Evolutionary conservation across 768 basidiomycete species (phyloP).

Genomic region (Psilocybe tampanensis): DNA sequence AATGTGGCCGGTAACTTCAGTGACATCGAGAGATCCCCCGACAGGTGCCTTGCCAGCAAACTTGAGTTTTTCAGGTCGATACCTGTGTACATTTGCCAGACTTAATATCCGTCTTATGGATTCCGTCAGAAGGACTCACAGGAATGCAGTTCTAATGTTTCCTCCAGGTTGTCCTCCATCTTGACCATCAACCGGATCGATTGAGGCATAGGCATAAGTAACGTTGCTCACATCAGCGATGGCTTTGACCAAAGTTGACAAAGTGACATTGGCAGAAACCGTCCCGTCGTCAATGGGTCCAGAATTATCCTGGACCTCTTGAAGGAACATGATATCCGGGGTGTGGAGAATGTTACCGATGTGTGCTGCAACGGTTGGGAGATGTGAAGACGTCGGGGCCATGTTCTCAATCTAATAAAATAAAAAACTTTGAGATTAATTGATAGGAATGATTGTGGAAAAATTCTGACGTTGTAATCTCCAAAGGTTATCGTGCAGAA

Average conservation of each 20-base stretch:
- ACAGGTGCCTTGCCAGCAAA: conserved; percentile 46
- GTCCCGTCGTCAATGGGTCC: conserved; percentile 55
- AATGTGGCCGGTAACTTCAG: conserved; percentile 33
- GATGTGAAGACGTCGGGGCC: conserved; percentile 47
- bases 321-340: conserved; percentile 63
- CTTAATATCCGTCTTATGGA: background rate
- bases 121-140: conserved; percentile 35
- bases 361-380: conserved; percentile 52
- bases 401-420: conserved; percentile 68
- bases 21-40: conserved; percentile 51
- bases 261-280: conserved; percentile 54
- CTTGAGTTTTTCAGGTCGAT: conserved; percentile 50
- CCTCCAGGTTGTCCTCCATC: conserved; percentile 67
- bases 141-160: conserved; percentile 61
- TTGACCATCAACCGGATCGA: conserved; percentile 52
- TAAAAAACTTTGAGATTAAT: conserved; percentile 24
- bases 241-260: conserved; percentile 48
- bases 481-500: conserved; percentile 53
- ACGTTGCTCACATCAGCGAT: conserved; percentile 46
- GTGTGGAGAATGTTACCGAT: conserved; percentile 49
- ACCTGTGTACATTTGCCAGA: conserved; percentile 28
- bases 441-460: background rate
- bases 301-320: conserved; percentile 66
- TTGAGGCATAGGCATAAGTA: conserved; percentile 49
- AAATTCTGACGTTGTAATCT: conserved; percentile 55